Base-by-base conservation (phyloP, 768 basidiomycete genomes). In the Lactarius sp. region DNA sequence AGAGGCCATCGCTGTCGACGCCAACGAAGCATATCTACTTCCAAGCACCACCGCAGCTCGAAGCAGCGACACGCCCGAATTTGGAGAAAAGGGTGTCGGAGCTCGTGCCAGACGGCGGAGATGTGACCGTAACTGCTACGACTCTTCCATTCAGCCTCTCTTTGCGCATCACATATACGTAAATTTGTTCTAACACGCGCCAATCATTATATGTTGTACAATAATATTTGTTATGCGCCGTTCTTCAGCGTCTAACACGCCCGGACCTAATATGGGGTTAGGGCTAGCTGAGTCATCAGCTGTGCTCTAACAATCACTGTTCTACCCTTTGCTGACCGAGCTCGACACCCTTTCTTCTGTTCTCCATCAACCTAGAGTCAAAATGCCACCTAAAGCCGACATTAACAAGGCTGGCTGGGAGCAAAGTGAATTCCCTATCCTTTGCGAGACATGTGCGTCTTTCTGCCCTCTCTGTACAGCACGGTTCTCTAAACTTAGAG, bases 321-420 rank as follows among this genome's bases (percentile, higher is more conserved):
- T 4, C 37, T 39, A 33, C 18, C 16, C 3, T n/a, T 31, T 10
- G 42, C 49, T 59, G 20, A 22, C 57, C 12, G 47, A 46, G 18
- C 10, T 31, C 4, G 31, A 20, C 31, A 16, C 31, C 4, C 13
- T 6, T 6, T 13, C 13, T 12, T 51, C 46, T 46, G 0, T 36
- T 22, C 34, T 37, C 18, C 56, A 36, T 63, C 52, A 16, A 20
- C 42, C 13, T 42, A 27, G 36, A 9, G 7, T 31, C 33, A 62
- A 31, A 14, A 88, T 87, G 85, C 82, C 83, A 44, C 88, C 88
- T 51, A 94, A 94, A 77, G 82, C 87, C n/a, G 93, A 96, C 73
- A 86, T 95, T 67, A 95, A 96, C 80, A 94, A 94, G 75, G 92
- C 93, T 22, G 92, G 92, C 14, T 92, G 90, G 90, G 93, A 95